Percentiles rank a stretch among this genome's conserved stretches.
These are phyloP conservation scores for Ambrosiella cleistominuta DNA, from an alignment of 2,329 filamentous ascomycete genomes.

Conservation along the genomic window DNA sequence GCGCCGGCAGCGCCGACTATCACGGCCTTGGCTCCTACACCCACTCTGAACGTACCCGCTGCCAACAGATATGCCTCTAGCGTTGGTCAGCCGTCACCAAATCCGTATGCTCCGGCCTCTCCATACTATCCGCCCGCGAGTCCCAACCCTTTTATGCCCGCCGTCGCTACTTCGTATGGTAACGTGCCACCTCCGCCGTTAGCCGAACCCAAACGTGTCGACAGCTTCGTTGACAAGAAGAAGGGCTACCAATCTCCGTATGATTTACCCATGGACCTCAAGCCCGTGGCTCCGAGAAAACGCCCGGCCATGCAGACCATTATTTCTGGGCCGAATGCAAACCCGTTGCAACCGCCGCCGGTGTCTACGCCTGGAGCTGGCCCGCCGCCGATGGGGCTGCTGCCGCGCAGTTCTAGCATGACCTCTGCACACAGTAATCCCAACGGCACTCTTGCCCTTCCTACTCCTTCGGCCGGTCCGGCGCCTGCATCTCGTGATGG, in stretches of 20 bases:
- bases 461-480: neutral
- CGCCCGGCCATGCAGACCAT: conserved; percentile 36
- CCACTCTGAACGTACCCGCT: conserved; percentile 10
- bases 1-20: neutral
- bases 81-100: neutral
- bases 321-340: neutral
- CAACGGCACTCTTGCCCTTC: conserved; percentile 11
- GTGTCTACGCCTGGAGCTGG: conserved; percentile 22
- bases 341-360: conserved; percentile 15
- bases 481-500: conserved; percentile 14
- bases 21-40: conserved; percentile 7
- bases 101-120: conserved; percentile 12
- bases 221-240: conserved; percentile 88
- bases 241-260: conserved; percentile 89
- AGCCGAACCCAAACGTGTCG: conserved; percentile 38
- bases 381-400: conserved; percentile 26
- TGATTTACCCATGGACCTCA: conserved; percentile 77
- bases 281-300: conserved; percentile 46
- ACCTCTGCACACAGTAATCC: conserved; percentile 17
- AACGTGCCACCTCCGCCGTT: conserved; percentile 22
- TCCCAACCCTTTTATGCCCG: conserved; percentile 9
- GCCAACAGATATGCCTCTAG: neutral
- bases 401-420: conserved; percentile 47
- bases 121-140: neutral
- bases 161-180: conserved; percentile 20